Percentiles rank a stretch among this genome's conserved stretches.
These are phyloP conservation scores for Boletus rubescentipes DNA, from an alignment of 768 basidiomycete species.

Conservation along the genomic window DNA sequence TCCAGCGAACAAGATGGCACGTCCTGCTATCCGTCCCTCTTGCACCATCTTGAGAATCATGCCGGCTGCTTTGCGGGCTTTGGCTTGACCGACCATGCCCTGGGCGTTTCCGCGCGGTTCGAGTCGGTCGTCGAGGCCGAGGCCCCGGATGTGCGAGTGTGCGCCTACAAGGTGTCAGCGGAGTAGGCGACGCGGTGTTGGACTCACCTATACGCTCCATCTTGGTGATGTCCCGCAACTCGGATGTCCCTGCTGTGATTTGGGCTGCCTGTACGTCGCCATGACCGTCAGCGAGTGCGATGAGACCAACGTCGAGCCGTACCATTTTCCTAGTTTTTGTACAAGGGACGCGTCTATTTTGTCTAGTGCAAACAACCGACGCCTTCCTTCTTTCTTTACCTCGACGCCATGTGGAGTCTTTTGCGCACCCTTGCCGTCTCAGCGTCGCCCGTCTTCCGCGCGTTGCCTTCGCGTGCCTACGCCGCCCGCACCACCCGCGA, in stretches of 20 bases:
- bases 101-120: slow-evolving; percentile 88
- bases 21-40: slow-evolving; percentile 91
- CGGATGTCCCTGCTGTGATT: slow-evolving; percentile 75
- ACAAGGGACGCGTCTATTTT: no score
- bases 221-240: slow-evolving; percentile 84
- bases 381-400: not conserved
- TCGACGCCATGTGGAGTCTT: slow-evolving; percentile 13
- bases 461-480: slow-evolving; percentile 27
- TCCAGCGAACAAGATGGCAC: slow-evolving; percentile 96
- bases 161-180: slow-evolving; percentile 51
- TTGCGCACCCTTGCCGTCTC: slow-evolving; percentile 14
- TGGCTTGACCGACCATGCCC: slow-evolving; percentile 96
- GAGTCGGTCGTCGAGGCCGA: slow-evolving; percentile 89
- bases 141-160: slow-evolving; percentile 93
- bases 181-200: not conserved
- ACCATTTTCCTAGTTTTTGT: no score
- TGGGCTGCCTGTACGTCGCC: slow-evolving; percentile 52
- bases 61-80: slow-evolving; percentile 95
- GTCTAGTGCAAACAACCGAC: no score
- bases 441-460: slow-evolving; percentile 6
- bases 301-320: slow-evolving; percentile 8
- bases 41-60: slow-evolving; percentile 99
- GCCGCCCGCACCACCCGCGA: slow-evolving; percentile 36
- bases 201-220: slow-evolving; percentile 85
- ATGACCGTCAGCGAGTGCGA: slow-evolving; percentile 7